A percentile compares a stretch with the other conserved stretches of the same genome.
phyloP scores from a whole-genome alignment of 306 rosid genomes.

The Rosa rugosa region DNA sequence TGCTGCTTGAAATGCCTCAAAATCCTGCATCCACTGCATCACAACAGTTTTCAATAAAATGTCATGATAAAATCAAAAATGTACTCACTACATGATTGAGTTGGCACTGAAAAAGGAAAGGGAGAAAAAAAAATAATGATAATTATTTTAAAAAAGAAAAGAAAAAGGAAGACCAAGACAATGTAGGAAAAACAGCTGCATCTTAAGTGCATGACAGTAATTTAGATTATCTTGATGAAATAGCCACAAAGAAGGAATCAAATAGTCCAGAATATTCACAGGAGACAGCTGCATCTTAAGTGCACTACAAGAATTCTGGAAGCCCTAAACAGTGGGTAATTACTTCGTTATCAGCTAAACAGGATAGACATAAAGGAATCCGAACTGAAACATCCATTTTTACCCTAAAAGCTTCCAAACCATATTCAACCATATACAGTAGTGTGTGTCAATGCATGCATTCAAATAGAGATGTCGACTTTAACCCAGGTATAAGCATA shows the following conservation, averaged over 20 bases:
- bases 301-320: background rate
- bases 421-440: background rate
- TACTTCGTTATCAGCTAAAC: background rate
- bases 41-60: constrained; percentile 21
- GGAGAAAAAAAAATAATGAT: too few relatives aligned
- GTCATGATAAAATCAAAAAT: constrained; percentile 12
- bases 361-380: background rate
- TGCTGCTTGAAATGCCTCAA: constrained; percentile 77
- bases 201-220: background rate
- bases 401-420: background rate
- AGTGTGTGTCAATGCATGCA: background rate
- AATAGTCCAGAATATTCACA: background rate
- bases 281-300: background rate
- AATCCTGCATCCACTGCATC: constrained; percentile 88
- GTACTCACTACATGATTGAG: background rate
- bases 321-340: background rate
- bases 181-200: background rate
- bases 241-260: background rate
- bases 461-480: background rate
- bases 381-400: background rate
- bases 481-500: constrained; percentile 22
- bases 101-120: background rate
- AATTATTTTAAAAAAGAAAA: too few relatives aligned
- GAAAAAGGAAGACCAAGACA: too few relatives aligned
- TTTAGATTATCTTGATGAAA: background rate